Percentiles rank a stretch among this genome's conserved stretches.
phyloP scores from a whole-genome alignment of 257 asterid genomes.

The Penstemon eatonii region DNA sequence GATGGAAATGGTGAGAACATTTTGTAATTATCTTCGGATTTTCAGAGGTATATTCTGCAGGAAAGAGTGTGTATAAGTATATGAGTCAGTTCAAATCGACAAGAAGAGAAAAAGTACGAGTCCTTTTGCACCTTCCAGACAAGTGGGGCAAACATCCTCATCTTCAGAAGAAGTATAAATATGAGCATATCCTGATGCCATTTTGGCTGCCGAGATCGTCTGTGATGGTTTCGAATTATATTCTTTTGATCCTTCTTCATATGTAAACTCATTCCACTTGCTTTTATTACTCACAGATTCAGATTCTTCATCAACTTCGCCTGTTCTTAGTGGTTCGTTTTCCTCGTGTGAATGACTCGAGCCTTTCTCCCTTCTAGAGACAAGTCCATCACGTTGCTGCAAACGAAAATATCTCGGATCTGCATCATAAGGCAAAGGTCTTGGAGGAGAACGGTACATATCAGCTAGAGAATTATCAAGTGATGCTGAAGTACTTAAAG shows the following conservation, averaged over 20 bases:
- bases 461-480: conserved; percentile 53
- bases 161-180: conserved; percentile 57
- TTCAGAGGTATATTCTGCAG: conserved; percentile 60
- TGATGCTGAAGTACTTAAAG: conserved; percentile 45
- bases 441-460: conserved; percentile 65
- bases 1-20: conserved; percentile 71
- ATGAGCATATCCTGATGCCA: conserved; percentile 61
- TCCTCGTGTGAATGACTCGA: conserved; percentile 88
- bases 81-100: background rate
- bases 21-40: conserved; percentile 58
- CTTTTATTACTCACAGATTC: conserved; percentile 53
- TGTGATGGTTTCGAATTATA: conserved; percentile 37
- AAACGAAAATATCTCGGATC: conserved; percentile 56
- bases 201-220: conserved; percentile 41
- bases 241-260: conserved; percentile 56
- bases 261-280: conserved; percentile 62
- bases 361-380: conserved; percentile 65
- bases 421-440: conserved; percentile 67
- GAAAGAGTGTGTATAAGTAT: conserved; percentile 23
- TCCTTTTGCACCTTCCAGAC: conserved; percentile 59
- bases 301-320: conserved; percentile 62
- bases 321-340: conserved; percentile 74
- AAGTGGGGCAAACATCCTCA: conserved; percentile 78
- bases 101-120: conserved; percentile 16
- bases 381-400: conserved; percentile 57